Percentiles rank a stretch among this genome's conserved stretches.
Evolutionary conservation across 345 rosid species (phyloP).

Genomic region (Citrus glauca): DNA sequence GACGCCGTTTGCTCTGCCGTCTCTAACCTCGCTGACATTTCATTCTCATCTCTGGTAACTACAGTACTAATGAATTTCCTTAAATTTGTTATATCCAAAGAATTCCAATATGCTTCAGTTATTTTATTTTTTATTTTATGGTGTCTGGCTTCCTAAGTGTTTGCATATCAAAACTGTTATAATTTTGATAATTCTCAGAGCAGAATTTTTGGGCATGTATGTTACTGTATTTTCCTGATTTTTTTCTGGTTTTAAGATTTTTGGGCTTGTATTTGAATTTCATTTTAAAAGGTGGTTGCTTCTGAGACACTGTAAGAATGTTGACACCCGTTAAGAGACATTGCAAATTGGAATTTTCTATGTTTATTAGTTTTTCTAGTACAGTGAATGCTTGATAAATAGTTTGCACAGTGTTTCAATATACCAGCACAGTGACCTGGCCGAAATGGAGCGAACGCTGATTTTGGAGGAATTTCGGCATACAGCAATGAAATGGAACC

Average conservation of each 20-base stretch:
- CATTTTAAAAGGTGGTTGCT: background rate
- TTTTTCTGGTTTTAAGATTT: background rate
- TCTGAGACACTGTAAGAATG: background rate
- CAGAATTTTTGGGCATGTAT: background rate
- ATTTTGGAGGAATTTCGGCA: constrained; percentile 60
- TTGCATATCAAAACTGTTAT: background rate
- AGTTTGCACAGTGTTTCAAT: background rate
- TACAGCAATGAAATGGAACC: constrained; percentile 56
- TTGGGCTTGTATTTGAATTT: background rate
- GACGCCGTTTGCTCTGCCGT: constrained; percentile 78
- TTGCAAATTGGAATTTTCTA: background rate
- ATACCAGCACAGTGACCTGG: constrained; percentile 72
- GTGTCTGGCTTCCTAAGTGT: background rate
- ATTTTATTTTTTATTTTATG: no score
- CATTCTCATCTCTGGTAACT: constrained; percentile 58
- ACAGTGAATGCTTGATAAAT: constrained; percentile 2
- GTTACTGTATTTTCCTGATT: background rate
- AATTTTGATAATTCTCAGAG: background rate
- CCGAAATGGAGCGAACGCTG: constrained; percentile 50
- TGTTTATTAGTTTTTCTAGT: background rate
- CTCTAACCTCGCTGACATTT: constrained; percentile 70
- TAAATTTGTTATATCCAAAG: background rate
- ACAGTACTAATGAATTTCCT: background rate
- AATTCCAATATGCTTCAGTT: background rate
- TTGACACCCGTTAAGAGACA: background rate